Percentiles rank a stretch among this genome's conserved stretches.
Conservation (phyloP, 345 rosid species). For the Limnanthes douglasii region DNA sequence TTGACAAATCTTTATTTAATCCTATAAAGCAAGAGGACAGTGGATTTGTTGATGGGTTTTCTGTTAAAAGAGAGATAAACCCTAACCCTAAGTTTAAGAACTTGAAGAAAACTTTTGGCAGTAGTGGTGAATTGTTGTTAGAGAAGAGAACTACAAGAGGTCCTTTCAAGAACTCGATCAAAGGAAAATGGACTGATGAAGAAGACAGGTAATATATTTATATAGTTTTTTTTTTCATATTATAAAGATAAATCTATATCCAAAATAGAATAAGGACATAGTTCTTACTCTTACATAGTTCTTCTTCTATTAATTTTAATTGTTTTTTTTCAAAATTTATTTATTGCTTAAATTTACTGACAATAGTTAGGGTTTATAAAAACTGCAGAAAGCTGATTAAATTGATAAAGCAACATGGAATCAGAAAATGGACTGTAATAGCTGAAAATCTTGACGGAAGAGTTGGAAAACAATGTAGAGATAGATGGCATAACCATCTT, state of each 20-base stretch:
- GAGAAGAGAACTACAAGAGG: conserved; percentile 33
- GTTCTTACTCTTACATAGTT: too few species aligned
- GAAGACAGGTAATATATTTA: conserved; percentile 57
- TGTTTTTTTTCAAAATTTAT: too few species aligned
- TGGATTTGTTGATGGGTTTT: conserved; percentile 4
- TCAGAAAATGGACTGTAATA: conserved; percentile 79
- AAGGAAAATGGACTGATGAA: conserved; percentile 95
- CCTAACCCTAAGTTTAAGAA: conserved; percentile 16
- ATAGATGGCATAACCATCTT: conserved; percentile 97
- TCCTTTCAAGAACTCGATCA: conserved; percentile 36
- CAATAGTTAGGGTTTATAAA: not conserved
- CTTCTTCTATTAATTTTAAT: too few species aligned
- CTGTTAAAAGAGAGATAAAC: conserved; percentile 16
- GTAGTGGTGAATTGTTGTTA: conserved; percentile 11
- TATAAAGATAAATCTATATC: not conserved
- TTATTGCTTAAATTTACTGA: too few species aligned
- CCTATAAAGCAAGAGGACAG: too few species aligned
- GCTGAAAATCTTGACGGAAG: conserved; percentile 68
- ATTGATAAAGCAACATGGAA: conserved; percentile 79
- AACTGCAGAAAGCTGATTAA: conserved; percentile 41
- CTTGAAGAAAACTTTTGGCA: conserved; percentile 9
- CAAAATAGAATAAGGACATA: too few species aligned
- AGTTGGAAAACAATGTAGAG: conserved; percentile 95
- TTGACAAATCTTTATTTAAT: too few species aligned
- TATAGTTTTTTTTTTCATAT: not conserved